These are phyloP conservation scores for Endoconidiophora polonica DNA, from an alignment of 2,329 filamentous ascomycete species.

Conservation along the genomic window DNA sequence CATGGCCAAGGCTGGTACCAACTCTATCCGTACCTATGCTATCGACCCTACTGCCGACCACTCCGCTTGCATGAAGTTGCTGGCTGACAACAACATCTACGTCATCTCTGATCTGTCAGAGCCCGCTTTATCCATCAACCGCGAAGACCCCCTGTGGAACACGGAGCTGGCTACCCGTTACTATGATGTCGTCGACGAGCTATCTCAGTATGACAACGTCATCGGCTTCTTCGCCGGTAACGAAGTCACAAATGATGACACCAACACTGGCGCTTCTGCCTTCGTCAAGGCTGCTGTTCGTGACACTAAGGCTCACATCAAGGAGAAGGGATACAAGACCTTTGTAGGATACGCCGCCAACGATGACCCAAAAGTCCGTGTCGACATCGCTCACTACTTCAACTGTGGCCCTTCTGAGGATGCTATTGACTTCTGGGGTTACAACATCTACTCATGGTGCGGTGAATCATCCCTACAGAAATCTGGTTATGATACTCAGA, in stretches of 20 bases:
- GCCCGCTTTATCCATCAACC: constrained; percentile 70
- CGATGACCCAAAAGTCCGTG: constrained; percentile 72
- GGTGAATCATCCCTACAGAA: constrained; percentile 59
- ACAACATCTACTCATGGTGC: constrained; percentile 99
- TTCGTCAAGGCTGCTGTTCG: constrained; percentile 97
- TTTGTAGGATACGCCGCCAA: constrained; percentile 94
- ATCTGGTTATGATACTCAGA: constrained; percentile 71
- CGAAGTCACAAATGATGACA: constrained; percentile 78
- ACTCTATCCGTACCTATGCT: constrained; percentile 89
- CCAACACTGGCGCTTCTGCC: constrained; percentile 79
- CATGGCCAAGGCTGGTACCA: constrained; percentile 64
- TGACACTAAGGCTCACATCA: constrained; percentile 91
- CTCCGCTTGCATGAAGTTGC: constrained; percentile 64
- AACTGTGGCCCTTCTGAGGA: constrained; percentile 57
- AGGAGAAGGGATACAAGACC: constrained; percentile 60
- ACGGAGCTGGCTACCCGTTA: constrained; percentile 65
- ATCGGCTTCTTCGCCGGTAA: constrained; percentile 98
- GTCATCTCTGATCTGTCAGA: constrained; percentile 81
- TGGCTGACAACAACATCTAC: constrained; percentile 81
- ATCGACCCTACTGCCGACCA: constrained; percentile 69
- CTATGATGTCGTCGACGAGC: constrained; percentile 62
- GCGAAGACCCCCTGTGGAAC: constrained; percentile 64
- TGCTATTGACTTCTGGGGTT: constrained; percentile 94
- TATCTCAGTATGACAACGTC: constrained; percentile 73
- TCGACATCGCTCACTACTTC: constrained; percentile 77